These are phyloP conservation scores for Powellomyces hirtus DNA, from an alignment of 192 early-diverging fungal genomes.

Conservation along the genomic window DNA sequence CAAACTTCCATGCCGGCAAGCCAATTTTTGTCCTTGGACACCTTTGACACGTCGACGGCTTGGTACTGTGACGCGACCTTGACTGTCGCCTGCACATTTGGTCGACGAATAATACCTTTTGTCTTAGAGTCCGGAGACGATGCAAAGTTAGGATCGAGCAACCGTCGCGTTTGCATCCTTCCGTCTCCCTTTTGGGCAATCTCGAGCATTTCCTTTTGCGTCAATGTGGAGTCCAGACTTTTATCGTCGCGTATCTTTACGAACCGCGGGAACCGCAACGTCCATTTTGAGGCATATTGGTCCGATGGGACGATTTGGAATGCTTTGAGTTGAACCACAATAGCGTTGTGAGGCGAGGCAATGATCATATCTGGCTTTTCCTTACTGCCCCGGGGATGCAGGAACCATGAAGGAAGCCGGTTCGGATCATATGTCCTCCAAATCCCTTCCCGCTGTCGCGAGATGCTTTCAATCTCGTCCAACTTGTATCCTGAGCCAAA, in stretches of 20 bases:
- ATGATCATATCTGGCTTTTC: slow-evolving; percentile 74
- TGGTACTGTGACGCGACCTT: slow-evolving; percentile 28
- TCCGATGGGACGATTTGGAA: slow-evolving; percentile 60
- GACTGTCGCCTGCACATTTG: slow-evolving; percentile 12
- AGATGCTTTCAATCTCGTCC: slow-evolving; percentile 58
- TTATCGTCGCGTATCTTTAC: slow-evolving; percentile 68
- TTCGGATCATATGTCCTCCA: slow-evolving; percentile 46
- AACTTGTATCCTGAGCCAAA: slow-evolving; percentile 68
- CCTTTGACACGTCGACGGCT: slow-evolving; percentile 38
- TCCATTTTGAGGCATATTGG: slow-evolving; percentile 58
- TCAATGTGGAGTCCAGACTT: slow-evolving; percentile 38
- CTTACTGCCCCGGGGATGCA: slow-evolving; percentile 50
- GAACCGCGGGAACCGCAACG: slow-evolving; percentile 78
- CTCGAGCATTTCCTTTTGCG: slow-evolving; percentile 25
- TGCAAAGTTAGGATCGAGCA: slow-evolving; percentile 8
- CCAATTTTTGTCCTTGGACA: slow-evolving; percentile 46
- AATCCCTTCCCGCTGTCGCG: slow-evolving; percentile 44
- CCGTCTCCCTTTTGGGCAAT: slow-evolving; percentile 30
- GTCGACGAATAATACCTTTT: too few relatives aligned
- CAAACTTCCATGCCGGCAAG: slow-evolving; percentile 65
- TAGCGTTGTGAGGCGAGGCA: slow-evolving; percentile 51
- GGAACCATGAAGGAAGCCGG: slow-evolving; percentile 50
- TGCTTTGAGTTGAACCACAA: slow-evolving; percentile 67
- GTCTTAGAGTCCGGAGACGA: background rate
- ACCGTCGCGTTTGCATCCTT: slow-evolving; percentile 30